A percentile compares a stretch with the other conserved stretches of the same genome.
Conservation (phyloP, 352 stramenopile species). For the Phytophthora capsici region DNA sequence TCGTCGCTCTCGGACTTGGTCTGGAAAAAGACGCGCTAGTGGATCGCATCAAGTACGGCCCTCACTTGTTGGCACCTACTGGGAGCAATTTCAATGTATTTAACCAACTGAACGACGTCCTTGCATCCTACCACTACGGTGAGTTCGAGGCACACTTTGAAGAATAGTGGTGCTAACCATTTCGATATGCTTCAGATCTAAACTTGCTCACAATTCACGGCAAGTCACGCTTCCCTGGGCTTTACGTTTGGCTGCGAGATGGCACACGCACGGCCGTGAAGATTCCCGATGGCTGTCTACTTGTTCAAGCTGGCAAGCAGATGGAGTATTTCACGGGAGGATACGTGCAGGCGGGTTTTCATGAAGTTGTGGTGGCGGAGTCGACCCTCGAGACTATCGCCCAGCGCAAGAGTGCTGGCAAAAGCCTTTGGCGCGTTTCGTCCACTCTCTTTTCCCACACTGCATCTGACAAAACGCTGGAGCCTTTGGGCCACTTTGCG, state of each 20-base stretch:
- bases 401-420: slow-evolving; percentile 65
- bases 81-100: slow-evolving; percentile 89
- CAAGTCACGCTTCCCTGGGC: slow-evolving; percentile 91
- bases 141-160: not conserved
- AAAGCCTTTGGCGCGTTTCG: slow-evolving; percentile 91
- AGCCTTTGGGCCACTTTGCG: slow-evolving; percentile 84
- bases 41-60: slow-evolving; percentile 82
- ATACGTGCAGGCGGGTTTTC: slow-evolving; percentile 92
- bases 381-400: slow-evolving; percentile 78
- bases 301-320: slow-evolving; percentile 92
- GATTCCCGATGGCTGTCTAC: slow-evolving; percentile 90
- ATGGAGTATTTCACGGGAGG: slow-evolving; percentile 93
- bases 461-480: slow-evolving; percentile 85
- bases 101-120: slow-evolving; percentile 83
- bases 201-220: slow-evolving; percentile 95
- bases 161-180: slow-evolving; percentile 4
- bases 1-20: slow-evolving; percentile 87
- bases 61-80: slow-evolving; percentile 91
- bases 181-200: slow-evolving; percentile 61
- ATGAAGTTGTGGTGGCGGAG: slow-evolving; percentile 90
- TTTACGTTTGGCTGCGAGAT: slow-evolving; percentile 92
- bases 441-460: slow-evolving; percentile 94
- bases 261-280: slow-evolving; percentile 84
- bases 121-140: slow-evolving; percentile 93
- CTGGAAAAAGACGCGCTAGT: slow-evolving; percentile 82